A percentile compares a stretch with the other conserved stretches of the same genome.
phyloP scores from a whole-genome alignment of 192 early-diverging fungal genomes.

The Coemansia sp. region DNA sequence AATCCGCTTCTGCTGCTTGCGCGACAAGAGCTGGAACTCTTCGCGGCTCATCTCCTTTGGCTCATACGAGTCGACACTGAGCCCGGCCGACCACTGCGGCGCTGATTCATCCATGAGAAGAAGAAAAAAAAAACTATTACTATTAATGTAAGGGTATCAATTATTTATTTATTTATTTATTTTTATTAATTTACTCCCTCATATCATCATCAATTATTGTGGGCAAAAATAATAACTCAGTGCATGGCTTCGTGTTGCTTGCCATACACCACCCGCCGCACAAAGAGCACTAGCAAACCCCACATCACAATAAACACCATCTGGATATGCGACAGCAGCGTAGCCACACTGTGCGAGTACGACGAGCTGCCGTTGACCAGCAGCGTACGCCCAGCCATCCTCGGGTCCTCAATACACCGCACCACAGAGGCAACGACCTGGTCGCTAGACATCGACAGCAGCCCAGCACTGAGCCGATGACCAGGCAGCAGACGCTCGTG shows the following conservation, averaged over 20 bases:
- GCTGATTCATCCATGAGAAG: not conserved
- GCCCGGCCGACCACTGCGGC: not conserved
- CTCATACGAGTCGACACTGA: conserved; percentile 36
- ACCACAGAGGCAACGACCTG: conserved; percentile 42
- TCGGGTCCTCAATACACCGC: conserved; percentile 42
- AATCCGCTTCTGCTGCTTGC: conserved; percentile 74
- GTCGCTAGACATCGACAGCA: conserved; percentile 36
- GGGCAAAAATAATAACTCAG: not conserved
- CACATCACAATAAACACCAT: conserved; percentile 39
- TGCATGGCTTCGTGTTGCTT: not conserved
- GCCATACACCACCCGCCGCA: conserved; percentile 14
- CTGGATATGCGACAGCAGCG: conserved; percentile 26
- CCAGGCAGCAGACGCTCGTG: conserved; percentile 37
- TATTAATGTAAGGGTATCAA: no score
- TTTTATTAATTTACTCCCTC: no score
- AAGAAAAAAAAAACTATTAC: not conserved
- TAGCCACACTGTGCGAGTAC: conserved; percentile 20
- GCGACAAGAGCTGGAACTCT: conserved; percentile 60
- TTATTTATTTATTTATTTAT: no score
- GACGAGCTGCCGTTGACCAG: conserved; percentile 41
- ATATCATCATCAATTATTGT: not conserved
- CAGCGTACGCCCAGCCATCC: conserved; percentile 32
- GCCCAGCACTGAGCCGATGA: conserved; percentile 22
- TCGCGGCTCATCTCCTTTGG: conserved; percentile 38
- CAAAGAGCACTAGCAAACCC: conserved; percentile 26